phyloP scores from a whole-genome alignment of 768 basidiomycete genomes.

The Leccinum variicolor region DNA sequence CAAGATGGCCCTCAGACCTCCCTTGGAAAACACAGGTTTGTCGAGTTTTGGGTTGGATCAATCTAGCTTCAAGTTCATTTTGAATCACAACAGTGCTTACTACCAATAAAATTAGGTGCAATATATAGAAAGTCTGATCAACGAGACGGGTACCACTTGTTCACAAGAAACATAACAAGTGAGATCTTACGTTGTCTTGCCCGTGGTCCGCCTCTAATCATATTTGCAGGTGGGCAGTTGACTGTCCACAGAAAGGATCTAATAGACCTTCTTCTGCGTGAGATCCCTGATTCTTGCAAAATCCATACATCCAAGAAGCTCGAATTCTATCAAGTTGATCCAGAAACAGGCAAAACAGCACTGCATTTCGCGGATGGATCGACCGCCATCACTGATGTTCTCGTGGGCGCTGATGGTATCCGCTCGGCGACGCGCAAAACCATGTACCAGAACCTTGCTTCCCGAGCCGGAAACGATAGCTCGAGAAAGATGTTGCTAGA shows the following conservation, averaged over 20 bases:
- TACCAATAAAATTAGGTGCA: conserved; percentile 13
- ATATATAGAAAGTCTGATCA: conserved; percentile 34
- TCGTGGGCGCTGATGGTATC: conserved; percentile 44
- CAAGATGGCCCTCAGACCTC: conserved; percentile 12
- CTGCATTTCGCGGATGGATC: conserved; percentile 39
- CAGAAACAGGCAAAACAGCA: conserved; percentile 21
- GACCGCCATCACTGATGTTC: conserved; percentile 34
- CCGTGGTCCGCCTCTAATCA: background rate
- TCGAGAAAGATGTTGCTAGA: conserved; percentile 9
- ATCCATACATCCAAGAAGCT: conserved; percentile 37
- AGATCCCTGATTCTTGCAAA: conserved; percentile 25
- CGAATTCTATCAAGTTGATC: conserved; percentile 22
- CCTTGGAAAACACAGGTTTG: conserved; percentile 21
- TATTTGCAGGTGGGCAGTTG: conserved; percentile 25
- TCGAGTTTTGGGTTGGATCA: background rate
- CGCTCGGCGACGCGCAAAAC: conserved; percentile 32
- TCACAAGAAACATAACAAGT: conserved; percentile 25
- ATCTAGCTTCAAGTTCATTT: background rate
- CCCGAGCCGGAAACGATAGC: background rate
- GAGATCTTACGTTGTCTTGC: background rate
- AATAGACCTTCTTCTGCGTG: conserved; percentile 30
- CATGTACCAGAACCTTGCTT: conserved; percentile 23
- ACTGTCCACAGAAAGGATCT: conserved; percentile 38
- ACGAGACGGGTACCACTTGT: conserved; percentile 28
- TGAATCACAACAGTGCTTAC: background rate